Evolutionary conservation across 2,329 filamentous ascomycete genomes (phyloP).

Genomic region (Didymella keratinophila): DNA sequence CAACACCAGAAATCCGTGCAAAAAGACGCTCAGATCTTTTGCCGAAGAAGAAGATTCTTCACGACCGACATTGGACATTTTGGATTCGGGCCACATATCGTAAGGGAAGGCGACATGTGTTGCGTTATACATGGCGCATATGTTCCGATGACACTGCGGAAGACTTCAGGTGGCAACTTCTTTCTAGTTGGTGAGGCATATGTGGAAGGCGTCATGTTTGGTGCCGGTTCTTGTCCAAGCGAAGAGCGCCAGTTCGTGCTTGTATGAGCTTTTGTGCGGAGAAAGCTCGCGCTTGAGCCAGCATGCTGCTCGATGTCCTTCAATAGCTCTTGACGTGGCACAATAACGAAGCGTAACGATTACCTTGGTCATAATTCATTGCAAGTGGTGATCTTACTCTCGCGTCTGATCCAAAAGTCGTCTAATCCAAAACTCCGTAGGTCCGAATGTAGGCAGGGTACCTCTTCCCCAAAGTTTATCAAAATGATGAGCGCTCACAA

Average conservation of each 20-base stretch:
- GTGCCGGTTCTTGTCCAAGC: background rate
- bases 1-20: background rate
- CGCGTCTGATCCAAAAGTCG: background rate
- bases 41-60: background rate
- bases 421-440: background rate
- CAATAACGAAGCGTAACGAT: background rate
- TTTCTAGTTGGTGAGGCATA: background rate
- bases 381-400: background rate
- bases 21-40: background rate
- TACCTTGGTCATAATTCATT: constrained; percentile 6
- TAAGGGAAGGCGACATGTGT: background rate
- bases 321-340: background rate
- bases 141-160: background rate
- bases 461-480: background rate
- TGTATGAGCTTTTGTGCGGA: background rate
- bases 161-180: background rate
- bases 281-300: background rate
- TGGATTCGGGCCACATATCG: background rate
- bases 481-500: background rate
- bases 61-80: background rate
- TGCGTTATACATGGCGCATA: background rate
- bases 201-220: background rate
- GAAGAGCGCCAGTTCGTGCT: background rate
- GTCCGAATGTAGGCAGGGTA: too few species aligned
- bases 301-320: background rate